These are phyloP conservation scores for Cenchrus fungigraminus DNA, from an alignment of 176 grass and related monocot genomes.

Conservation along the genomic window DNA sequence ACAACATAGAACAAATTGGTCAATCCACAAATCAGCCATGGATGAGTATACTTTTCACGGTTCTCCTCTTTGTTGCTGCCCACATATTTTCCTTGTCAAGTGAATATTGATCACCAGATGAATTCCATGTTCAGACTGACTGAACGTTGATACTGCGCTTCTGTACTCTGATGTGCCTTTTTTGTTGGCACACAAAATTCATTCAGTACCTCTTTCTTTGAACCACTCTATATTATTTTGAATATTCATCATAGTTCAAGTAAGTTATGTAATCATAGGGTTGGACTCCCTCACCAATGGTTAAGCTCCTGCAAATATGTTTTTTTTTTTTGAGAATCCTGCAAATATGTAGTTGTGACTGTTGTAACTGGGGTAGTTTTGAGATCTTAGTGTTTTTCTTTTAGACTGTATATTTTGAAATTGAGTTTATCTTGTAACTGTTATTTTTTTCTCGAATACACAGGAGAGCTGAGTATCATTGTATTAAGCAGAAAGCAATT, in stretches of 20 bases:
- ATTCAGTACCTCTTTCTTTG: background rate
- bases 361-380: background rate
- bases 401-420: background rate
- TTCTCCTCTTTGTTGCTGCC: slow-evolving; percentile 46
- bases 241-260: background rate
- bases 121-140: background rate
- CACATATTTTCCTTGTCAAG: slow-evolving; percentile 43
- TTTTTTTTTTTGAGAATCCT: no score
- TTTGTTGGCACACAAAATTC: slow-evolving; percentile 13
- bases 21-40: slow-evolving; percentile 20
- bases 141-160: background rate
- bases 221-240: background rate
- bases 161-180: slow-evolving; percentile 9
- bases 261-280: background rate
- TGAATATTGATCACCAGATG: background rate
- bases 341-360: background rate
- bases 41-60: slow-evolving; percentile 41
- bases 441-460: no score
- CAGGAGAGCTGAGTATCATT: no score
- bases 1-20: background rate
- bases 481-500: no score
- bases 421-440: no score
- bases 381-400: background rate
- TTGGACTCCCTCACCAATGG: background rate
- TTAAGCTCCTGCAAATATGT: background rate